Conservation (phyloP, 305 asterid species). For the Plantago lanceolata region DNA sequence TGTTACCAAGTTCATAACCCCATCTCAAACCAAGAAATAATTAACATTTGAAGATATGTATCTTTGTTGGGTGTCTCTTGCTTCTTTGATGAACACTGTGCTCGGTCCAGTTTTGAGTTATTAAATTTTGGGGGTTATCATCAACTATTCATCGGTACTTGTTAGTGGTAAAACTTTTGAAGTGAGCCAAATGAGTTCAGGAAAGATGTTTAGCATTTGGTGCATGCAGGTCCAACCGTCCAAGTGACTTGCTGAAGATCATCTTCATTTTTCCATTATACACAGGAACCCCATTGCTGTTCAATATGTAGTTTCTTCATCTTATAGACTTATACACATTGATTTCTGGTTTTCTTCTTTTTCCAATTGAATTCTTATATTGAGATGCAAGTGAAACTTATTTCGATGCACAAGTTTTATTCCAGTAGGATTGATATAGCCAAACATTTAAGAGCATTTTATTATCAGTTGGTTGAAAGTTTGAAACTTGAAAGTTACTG, state of each 20-base stretch:
- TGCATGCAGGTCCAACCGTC: no score
- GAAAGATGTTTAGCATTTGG: constrained; percentile 1
- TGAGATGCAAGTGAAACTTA: not conserved
- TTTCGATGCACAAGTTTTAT: not conserved
- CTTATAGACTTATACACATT: not conserved
- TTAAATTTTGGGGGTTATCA: constrained; percentile 12
- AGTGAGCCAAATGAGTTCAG: not conserved
- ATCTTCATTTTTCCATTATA: not conserved
- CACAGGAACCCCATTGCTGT: not conserved
- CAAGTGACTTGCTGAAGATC: not conserved
- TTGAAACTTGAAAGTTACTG: no score
- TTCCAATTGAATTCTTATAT: not conserved
- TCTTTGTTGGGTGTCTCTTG: constrained; percentile 7
- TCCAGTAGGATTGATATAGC: not conserved
- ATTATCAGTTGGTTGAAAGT: no score
- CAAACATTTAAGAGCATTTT: no score
- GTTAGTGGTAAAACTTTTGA: constrained; percentile 10
- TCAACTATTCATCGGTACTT: constrained; percentile 4
- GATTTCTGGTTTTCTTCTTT: not conserved
- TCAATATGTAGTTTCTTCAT: not conserved
- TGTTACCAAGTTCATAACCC: constrained; percentile 60
- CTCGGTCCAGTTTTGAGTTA: constrained; percentile 33
- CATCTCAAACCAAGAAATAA: constrained; percentile 45
- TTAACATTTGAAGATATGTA: constrained; percentile 21
- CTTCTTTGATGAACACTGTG: constrained; percentile 8